Base-by-base conservation (phyloP, 2,329 filamentous ascomycete species). In the Fusarium sp. region DNA sequence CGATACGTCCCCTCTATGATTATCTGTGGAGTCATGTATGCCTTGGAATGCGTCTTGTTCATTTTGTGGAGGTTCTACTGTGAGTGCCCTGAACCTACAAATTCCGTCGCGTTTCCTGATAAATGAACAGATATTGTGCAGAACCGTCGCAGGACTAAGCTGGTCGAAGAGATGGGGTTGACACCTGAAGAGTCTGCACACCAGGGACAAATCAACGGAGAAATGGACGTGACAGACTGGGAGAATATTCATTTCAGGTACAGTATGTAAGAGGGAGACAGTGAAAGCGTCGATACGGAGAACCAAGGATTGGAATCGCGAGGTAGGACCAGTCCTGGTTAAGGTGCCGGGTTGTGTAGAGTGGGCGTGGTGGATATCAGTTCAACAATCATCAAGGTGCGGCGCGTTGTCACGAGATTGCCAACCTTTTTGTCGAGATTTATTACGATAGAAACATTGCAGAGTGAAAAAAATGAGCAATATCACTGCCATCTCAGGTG, bases 181-280 rank as follows among this genome's bases (percentile, higher is more conserved):
- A 27, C 45, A 18, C 56, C 67, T 6, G 78, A 78, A 36, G 78
- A 81, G 62, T 75, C 71, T 35, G 56, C 68, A 18, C 52, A 65
- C 13, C 71, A 78, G 22, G 79, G 80, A n/a, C 74, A 70, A 57
- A 22, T 78, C 10, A 80, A 80, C 38, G 78, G 74, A 5, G 79
- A 80, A 63, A 61, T 63, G 1, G 76, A 77, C 27, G 74, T 78
- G 73, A 78, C 74, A 6, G 74, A 78, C 20, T 65, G 73, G 7
- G 74, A 78, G 57, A 77, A 78, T 31, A 78, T 78, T 38, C 71
- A 78, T 52, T 78, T 78, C 66, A 69, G 62, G 59, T 77, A 78
- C 63, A 75, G 36, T 9, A 38, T 38, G 36, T 38, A 38, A 38
- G 16, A 38, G 36, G 16, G 36, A 38, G 36, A 18, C 16, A 38